Conservation (phyloP, 257 asterid species). For the Scutellaria galericulata region DNA sequence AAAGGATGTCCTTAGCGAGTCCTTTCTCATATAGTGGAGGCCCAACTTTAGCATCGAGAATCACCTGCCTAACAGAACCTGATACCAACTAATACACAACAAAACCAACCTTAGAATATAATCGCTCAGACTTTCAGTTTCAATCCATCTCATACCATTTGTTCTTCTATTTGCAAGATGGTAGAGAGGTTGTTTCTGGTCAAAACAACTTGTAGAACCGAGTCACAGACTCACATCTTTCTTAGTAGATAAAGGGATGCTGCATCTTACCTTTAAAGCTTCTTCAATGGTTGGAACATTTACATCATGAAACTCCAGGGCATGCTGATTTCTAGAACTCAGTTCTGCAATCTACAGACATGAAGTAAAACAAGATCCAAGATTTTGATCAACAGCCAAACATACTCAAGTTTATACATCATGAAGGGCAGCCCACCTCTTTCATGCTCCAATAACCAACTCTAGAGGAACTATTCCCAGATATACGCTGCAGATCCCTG, state of each 20-base stretch:
- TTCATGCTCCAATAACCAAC: constrained; percentile 74
- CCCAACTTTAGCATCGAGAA: constrained; percentile 93
- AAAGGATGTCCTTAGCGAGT: constrained; percentile 74
- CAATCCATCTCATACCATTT: too few species aligned
- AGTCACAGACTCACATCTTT: constrained; percentile 1
- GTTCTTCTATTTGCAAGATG: constrained; percentile 28
- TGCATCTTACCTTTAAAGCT: constrained; percentile 68
- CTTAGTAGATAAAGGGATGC: constrained; percentile 25
- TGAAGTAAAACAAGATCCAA: constrained; percentile 40
- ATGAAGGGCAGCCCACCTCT: constrained; percentile 62
- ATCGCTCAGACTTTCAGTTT: not conserved
- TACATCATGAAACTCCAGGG: constrained; percentile 57
- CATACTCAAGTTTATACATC: constrained; percentile 21
- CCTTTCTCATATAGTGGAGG: constrained; percentile 82
- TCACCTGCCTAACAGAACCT: constrained; percentile 77
- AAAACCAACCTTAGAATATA: constrained; percentile 39
- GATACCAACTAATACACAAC: constrained; percentile 63
- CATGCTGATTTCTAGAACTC: constrained; percentile 52
- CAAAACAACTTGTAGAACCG: constrained; percentile 27
- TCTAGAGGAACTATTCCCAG: constrained; percentile 75
- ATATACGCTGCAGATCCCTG: constrained; percentile 94
- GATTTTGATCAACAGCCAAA: constrained; percentile 34
- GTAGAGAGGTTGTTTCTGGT: constrained; percentile 21
- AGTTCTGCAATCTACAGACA: constrained; percentile 70
- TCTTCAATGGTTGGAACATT: constrained; percentile 78